These are phyloP conservation scores for Phalaenopsis hybrid DNA, from an alignment of 116 monocot genomes.

Conservation along the genomic window DNA sequence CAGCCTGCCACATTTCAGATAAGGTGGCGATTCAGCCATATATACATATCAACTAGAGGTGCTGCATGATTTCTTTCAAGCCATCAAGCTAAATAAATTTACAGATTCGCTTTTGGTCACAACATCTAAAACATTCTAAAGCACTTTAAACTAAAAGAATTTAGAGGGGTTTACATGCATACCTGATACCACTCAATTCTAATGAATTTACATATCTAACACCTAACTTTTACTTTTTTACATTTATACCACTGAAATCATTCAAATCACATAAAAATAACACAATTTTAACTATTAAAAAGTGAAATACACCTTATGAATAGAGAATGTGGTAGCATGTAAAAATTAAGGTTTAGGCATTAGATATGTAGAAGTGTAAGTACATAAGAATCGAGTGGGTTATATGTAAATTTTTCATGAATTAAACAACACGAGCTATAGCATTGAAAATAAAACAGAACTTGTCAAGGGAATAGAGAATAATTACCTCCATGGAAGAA, in stretches of 20 bases:
- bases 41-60: neutral
- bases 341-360: too few species aligned
- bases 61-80: neutral
- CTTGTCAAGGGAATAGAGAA: neutral
- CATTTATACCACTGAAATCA: too few species aligned
- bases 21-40: neutral
- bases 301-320: too few species aligned
- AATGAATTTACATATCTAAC: too few species aligned
- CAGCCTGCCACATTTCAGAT: slow-evolving; percentile 47
- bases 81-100: neutral
- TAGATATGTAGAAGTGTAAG: too few species aligned
- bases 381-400: too few species aligned
- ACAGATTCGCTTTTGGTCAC: neutral
- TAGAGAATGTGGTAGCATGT: too few species aligned
- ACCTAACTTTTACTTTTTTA: too few species aligned
- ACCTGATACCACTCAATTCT: too few species aligned
- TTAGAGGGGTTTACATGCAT: neutral
- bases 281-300: too few species aligned
- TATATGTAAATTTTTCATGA: neutral
- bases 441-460: neutral
- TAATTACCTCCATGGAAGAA: slow-evolving; percentile 69
- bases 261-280: too few species aligned
- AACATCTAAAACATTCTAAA: neutral
- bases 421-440: neutral
- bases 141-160: neutral